phyloP scores from a whole-genome alignment of 164 flowering plant species.

The Macadamia tetraphylla region DNA sequence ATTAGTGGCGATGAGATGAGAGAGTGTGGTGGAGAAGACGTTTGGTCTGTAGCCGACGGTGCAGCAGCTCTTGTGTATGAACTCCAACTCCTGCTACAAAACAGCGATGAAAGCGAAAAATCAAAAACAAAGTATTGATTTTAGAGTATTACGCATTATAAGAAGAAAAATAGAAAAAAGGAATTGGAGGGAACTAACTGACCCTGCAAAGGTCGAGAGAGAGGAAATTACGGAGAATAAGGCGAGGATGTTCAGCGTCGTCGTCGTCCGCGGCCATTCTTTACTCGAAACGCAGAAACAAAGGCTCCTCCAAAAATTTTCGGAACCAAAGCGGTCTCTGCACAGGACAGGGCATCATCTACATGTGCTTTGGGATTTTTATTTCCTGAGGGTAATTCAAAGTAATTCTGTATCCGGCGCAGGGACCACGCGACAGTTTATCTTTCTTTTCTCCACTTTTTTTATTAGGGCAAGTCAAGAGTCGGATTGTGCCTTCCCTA shows the following conservation, averaged over 20 bases:
- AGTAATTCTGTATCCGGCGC: no score
- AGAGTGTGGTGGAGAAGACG: constrained; percentile 90
- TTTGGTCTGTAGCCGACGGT: constrained; percentile 82
- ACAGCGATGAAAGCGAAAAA: not conserved
- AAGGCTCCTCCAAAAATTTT: not conserved
- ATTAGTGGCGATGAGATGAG: constrained; percentile 89
- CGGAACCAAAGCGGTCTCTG: no score
- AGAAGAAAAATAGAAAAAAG: not conserved
- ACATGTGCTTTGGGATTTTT: not conserved
- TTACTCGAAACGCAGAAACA: not conserved
- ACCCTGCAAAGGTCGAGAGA: constrained; percentile 65
- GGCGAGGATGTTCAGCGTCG: constrained; percentile 49
- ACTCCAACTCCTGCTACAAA: constrained; percentile 58
- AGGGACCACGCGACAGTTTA: no score
- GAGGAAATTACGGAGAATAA: constrained; percentile 53
- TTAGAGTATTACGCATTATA: not conserved
- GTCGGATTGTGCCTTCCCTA: no score
- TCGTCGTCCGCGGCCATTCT: constrained; percentile 22
- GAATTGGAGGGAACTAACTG: no score
- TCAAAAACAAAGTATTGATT: no score
- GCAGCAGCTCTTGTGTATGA: constrained; percentile 87
- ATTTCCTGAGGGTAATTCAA: not conserved
- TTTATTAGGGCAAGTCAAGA: no score
- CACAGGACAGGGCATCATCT: no score
- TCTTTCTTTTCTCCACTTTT: no score